Evolutionary conservation across 129 eudicot species (phyloP).

Genomic region (Helianthus tuberosus): DNA sequence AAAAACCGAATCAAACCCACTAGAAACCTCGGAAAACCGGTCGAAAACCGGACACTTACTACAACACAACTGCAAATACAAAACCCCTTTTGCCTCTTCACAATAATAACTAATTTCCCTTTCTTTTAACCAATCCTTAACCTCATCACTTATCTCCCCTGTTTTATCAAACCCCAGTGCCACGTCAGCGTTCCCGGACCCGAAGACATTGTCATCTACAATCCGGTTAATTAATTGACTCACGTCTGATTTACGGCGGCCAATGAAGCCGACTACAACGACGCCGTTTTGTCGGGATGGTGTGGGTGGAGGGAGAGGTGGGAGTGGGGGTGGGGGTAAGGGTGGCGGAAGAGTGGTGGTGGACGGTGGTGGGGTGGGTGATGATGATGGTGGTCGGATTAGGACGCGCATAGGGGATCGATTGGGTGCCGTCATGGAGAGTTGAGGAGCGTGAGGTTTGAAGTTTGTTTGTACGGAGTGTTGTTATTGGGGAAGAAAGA

Average conservation of each 20-base stretch:
- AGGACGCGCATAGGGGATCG: constrained; percentile 75
- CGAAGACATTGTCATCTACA: constrained; percentile 70
- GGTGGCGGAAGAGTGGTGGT: constrained; percentile 34
- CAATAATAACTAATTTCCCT: constrained; percentile 60
- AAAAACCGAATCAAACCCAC: constrained; percentile 54
- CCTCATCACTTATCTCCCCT: constrained; percentile 50
- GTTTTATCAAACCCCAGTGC: constrained; percentile 36
- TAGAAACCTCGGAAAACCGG: constrained; percentile 23
- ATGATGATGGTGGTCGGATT: constrained; percentile 65
- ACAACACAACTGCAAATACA: constrained; percentile 66
- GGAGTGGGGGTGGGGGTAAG: constrained; percentile 33
- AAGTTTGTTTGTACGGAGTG: constrained; percentile 2
- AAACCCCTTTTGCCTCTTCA: constrained; percentile 62
- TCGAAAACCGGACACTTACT: constrained; percentile 47
- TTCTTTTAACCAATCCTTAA: constrained; percentile 55
- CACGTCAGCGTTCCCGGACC: constrained; percentile 65
- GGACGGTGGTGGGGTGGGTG: constrained; percentile 33
- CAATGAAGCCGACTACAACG: constrained; percentile 85
- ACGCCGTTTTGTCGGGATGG: constrained; percentile 49
- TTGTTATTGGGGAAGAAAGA: constrained; percentile 18
- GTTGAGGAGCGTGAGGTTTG: constrained; percentile 37
- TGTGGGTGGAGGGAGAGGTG: constrained; percentile 36
- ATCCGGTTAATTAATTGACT: constrained; percentile 74
- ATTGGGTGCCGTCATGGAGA: constrained; percentile 58
- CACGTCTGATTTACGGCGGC: constrained; percentile 53